Evolutionary conservation across 1,284 basidiomycete genomes (phyloP), one percentile per base, ranked within the genome.

Genomic region (Rhodotorula sp.): DNA sequence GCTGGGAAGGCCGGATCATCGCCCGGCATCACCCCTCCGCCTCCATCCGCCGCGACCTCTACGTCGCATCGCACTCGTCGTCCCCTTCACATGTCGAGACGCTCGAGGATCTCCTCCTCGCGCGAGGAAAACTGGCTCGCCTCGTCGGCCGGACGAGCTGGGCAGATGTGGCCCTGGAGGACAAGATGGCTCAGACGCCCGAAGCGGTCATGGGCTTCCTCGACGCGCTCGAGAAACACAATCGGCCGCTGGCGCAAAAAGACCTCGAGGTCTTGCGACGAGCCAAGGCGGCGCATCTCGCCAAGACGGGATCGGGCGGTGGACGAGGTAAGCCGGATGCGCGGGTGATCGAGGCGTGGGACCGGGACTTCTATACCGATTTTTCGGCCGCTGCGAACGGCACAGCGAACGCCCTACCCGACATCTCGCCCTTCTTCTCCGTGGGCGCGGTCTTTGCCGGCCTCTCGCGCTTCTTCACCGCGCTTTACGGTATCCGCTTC

Each of bases 141-240:
- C 81, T 96, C 26, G 88, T 94, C 26, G 93, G 94, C 13, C 87
- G 87, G 76, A 83, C 87, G 54, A 93, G 89, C 72, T 97, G 87
- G 82, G 91, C 87, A 0, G 87, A 91, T 69, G 89, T 95, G 84
- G 86, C 88, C 1, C 83, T 96, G 11, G 85, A 86, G 40, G 93
- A 96, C 80, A 97, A 95, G 82, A 97, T 97, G 94, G 93, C 92
- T 8, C 91, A 89, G 80, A 89, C 86, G 52, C 92, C 75, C 89
- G 91, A 88, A 73, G 92, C 95, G 79, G 93, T 96, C 31, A 83
- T 83, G 68, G 86, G 87, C 47, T 97, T 97, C 80, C 83, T 97
- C 65, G 85, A 88, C 64, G 87, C 91, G 16, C 82, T 94, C 57
- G 84, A 91, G 75, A 84, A 87, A 57, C 88, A 91, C 76, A 93